Percentiles rank a stretch among this genome's conserved stretches.
Conservation (phyloP, 1,139 yeast species). For the Pichia sp. region DNA sequence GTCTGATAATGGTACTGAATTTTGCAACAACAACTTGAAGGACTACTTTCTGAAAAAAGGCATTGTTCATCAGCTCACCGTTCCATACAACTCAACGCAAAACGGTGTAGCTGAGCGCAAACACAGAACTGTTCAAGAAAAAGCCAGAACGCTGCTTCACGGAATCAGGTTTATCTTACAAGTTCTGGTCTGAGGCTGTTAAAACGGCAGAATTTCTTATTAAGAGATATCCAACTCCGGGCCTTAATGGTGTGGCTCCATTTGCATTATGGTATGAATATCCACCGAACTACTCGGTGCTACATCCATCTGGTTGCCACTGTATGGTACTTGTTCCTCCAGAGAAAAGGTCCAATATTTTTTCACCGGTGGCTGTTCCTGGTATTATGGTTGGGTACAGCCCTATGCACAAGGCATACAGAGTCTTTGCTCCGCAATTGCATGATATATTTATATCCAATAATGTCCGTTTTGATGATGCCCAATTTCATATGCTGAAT, state of each 20-base stretch:
- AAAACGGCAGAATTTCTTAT: conserved; percentile 4
- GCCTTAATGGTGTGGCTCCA: neutral
- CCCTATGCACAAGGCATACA: conserved; percentile 1
- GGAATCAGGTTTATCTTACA: neutral
- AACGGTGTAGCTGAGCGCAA: conserved; percentile 8
- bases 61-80: conserved; percentile 1
- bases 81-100: neutral
- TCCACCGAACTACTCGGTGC: neutral
- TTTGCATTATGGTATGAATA: neutral
- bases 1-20: neutral
- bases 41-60: neutral
- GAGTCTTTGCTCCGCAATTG: neutral
- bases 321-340: neutral
- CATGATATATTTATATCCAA: conserved; percentile 2
- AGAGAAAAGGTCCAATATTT: neutral
- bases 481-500: neutral
- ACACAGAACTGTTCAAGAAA: conserved; percentile 6
- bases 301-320: neutral
- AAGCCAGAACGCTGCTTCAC: neutral
- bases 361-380: neutral
- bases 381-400: conserved; percentile 6
- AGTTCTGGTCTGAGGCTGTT: conserved; percentile 4
- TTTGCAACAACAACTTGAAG: neutral
- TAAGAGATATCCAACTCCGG: neutral
- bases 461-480: conserved; percentile 1